Evolutionary conservation across 805 yeast genomes (phyloP), one percentile per base, ranked within the genome.

Genomic region (Helenozyma baotianmanensis): DNA sequence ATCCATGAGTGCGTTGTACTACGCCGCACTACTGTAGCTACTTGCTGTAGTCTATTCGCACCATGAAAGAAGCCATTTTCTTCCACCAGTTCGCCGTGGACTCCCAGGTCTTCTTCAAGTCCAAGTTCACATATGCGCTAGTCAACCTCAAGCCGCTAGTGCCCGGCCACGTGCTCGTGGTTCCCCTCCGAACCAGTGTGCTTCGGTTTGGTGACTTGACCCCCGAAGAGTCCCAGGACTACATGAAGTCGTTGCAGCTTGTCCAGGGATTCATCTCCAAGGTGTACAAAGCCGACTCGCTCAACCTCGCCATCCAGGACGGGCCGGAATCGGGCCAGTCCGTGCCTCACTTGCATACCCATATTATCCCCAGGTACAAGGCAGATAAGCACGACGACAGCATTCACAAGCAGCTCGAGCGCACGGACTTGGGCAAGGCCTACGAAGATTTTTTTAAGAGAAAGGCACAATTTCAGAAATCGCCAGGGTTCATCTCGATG

Each of bases 321-420:
- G 98, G 98, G 0, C 84, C 88, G 0, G 87, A 87, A 30, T 90
- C 97, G 1, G 98, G 98, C 3, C 98, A 92, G 54, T 76, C 89
- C n/a, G 80, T 92, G 2, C 95, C 97, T 4, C 98, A 92, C 58
- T 70, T 90, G 18, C 98, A 92, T 56, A 82, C 96, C 14, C 99
- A 92, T 55, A 62, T 92, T 13, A 88, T 92, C 14, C 99, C 99
- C 6, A 70, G 99, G 25, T 78, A 72, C 53, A 68, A 64, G 31
- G 63, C 64, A 4, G 80, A 82, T 48, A 62, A 62, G 1, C 62
- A 54, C 1, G 96, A 86, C 53, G 79, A 75, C 24, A 36, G 32
- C 23, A 72, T 92, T 19, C 87, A 92, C 54, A 63, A 62, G n/a
- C 58, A 68, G 45, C 54, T 92, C 31, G 88, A 86, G 38, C 49